A percentile compares a stretch with the other conserved stretches of the same genome.
These are phyloP conservation scores for Rhizomucor miehei DNA, from an alignment of 371 early-diverging fungal species.

Conservation along the genomic window DNA sequence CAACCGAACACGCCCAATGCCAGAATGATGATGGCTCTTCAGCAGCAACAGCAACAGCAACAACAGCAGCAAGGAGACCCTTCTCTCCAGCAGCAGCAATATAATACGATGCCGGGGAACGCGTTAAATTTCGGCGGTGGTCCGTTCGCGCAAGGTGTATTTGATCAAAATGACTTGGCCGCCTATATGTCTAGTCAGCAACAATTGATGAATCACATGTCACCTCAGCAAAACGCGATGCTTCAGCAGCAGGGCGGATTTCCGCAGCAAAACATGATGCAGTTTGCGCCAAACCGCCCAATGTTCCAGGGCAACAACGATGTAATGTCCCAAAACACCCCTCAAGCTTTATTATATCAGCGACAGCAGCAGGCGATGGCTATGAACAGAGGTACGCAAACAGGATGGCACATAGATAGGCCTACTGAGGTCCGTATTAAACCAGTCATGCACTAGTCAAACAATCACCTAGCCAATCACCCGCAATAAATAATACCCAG, in stretches of 20 bases:
- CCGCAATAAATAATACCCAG: conserved; percentile 31
- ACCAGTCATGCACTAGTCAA: conserved; percentile 19
- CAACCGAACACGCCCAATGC: conserved; percentile 23
- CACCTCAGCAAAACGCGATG: conserved; percentile 6
- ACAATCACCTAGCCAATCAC: conserved; percentile 47
- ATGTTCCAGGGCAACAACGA: conserved; percentile 22
- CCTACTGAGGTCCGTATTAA: not conserved
- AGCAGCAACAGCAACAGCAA: conserved; percentile 27
- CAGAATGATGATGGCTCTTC: conserved; percentile 36
- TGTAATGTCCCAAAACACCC: conserved; percentile 32
- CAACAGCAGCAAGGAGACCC: conserved; percentile 24
- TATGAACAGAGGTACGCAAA: conserved; percentile 30
- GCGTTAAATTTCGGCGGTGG: conserved; percentile 15
- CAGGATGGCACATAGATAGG: not conserved
- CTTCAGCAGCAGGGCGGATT: conserved; percentile 18
- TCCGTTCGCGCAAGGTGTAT: conserved; percentile 20
- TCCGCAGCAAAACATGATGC: too few species aligned
- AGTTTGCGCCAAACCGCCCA: conserved; percentile 15
- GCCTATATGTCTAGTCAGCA: conserved; percentile 27
- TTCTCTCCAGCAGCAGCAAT: conserved; percentile 13
- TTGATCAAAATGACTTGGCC: conserved; percentile 29
- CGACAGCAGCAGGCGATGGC: conserved; percentile 32
- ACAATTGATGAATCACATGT: not conserved
- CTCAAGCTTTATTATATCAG: conserved; percentile 35
- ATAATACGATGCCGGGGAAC: conserved; percentile 5